Percentiles rank a stretch among this genome's conserved stretches.
phyloP scores from a whole-genome alignment of 129 eudicot species.

The Solidago caesia region DNA sequence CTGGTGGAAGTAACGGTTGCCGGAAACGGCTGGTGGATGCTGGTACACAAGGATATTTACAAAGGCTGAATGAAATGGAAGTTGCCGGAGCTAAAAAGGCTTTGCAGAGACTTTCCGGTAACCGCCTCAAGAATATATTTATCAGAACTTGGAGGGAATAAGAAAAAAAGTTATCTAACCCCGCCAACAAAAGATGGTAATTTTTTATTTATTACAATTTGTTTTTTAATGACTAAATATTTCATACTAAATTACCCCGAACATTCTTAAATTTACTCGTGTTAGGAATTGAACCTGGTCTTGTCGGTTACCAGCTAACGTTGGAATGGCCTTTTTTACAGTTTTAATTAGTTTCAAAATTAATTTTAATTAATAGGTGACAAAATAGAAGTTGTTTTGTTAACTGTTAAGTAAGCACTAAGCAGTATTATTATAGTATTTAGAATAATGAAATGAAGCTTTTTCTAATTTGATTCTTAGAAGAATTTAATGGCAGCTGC shows the following conservation, averaged over 20 bases:
- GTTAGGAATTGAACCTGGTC: not conserved
- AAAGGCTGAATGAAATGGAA: constrained; percentile 62
- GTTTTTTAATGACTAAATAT: not conserved
- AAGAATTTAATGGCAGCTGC: constrained; percentile 20
- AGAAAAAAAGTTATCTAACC: constrained; percentile 42
- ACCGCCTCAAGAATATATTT: constrained; percentile 65
- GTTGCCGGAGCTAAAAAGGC: constrained; percentile 83
- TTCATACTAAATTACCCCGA: too few species aligned
- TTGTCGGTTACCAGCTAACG: too few species aligned
- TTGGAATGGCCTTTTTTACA: too few species aligned
- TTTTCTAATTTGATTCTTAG: constrained; percentile 10
- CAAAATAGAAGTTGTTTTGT: too few species aligned
- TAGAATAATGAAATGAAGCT: constrained; percentile 30
- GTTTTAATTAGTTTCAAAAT: too few species aligned
- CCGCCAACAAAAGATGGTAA: constrained; percentile 48
- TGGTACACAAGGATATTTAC: constrained; percentile 60
- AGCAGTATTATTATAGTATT: too few species aligned
- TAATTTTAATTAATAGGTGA: too few species aligned
- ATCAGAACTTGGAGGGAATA: constrained; percentile 72
- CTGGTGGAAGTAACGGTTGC: constrained; percentile 78
- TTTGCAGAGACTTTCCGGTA: constrained; percentile 71
- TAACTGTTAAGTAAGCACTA: too few species aligned
- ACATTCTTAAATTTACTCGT: not conserved
- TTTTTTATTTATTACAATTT: not conserved
- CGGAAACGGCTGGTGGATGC: constrained; percentile 71